Evolutionary conservation across 805 yeast species (phyloP), one percentile per base, ranked within the genome.

Genomic region (Nakazawaea pomicola): DNA sequence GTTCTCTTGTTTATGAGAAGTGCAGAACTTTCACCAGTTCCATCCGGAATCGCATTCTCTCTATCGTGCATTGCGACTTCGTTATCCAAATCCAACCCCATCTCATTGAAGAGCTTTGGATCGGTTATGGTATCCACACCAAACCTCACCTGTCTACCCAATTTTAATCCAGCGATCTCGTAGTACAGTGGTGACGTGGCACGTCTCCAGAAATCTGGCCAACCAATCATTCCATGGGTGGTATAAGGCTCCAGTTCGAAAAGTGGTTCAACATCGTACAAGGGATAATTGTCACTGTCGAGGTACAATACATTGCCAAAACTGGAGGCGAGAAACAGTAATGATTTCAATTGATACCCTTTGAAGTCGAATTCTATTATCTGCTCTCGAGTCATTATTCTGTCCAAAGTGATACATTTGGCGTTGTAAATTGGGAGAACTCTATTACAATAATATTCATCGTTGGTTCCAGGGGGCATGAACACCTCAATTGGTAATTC

Each of bases 181-280:
- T 83, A 87, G 52, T 73, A 82, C 29, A 64, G 62, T 5, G 95
- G 95, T 1, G 85, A 75, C 1, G 90, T 84, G 6, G 90, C 78
- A 49, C 95, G 71, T 58, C 81, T 75, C 95, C 95, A 87, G 58
- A 80, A 87, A 60, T 87, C 96, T 1, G 95, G 95, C 91, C 95
- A 87, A 19, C 78, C 57, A 19, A 80, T 61, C 56, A 76, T 60
- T 44, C 76, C 72, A 15, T 61, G 57, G 8, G 64, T 55, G 25
- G 60, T 52, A 57, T 61, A 78, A n/a, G 76, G 63, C 5, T 64
- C 56, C 0, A 72, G 63, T 2, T 59, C 59, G 44, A 80, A 73
- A 18, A 80, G 51, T 11, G 29, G 20, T 39, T 67, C 71, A 4
- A 74, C 74, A 46, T 67, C 64, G 30, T 56, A 52, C 23, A 70